Percentiles rank a stretch among this genome's conserved stretches.
phyloP scores from a whole-genome alignment of 805 yeast genomes.

The Candida sphagnicola region DNA sequence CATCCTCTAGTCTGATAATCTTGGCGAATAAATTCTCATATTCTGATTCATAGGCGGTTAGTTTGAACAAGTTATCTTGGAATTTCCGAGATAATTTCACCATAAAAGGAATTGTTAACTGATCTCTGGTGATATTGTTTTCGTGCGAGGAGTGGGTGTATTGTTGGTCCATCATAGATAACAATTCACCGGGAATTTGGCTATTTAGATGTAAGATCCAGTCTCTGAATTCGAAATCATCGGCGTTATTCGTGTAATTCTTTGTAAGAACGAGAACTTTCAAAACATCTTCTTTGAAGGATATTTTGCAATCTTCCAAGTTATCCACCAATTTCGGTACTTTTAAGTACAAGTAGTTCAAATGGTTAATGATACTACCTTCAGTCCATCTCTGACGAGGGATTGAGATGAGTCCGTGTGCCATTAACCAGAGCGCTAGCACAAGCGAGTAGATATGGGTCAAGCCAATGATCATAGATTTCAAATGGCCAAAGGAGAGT shows the following conservation, averaged over 20 bases:
- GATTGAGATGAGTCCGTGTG: constrained; percentile 69
- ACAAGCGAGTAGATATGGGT: constrained; percentile 75
- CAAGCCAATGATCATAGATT: constrained; percentile 65
- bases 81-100: constrained; percentile 49
- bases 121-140: constrained; percentile 22
- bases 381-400: constrained; percentile 50
- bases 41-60: constrained; percentile 53
- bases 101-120: constrained; percentile 42
- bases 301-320: constrained; percentile 58
- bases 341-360: constrained; percentile 43
- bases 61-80: constrained; percentile 48
- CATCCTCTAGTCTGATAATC: constrained; percentile 55
- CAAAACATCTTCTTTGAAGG: constrained; percentile 59
- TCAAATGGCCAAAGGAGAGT: constrained; percentile 51
- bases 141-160: constrained; percentile 16
- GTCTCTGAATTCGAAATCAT: constrained; percentile 45
- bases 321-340: constrained; percentile 58
- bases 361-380: constrained; percentile 24
- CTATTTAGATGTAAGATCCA: constrained; percentile 61
- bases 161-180: constrained; percentile 29
- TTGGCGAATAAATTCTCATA: constrained; percentile 48
- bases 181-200: constrained; percentile 38
- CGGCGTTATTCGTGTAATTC: constrained; percentile 31
- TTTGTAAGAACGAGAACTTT: constrained; percentile 51
- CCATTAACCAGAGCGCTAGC: constrained; percentile 78